Conservation (phyloP, 2,329 filamentous ascomycete genomes). For the Colletotrichum shisoi region DNA sequence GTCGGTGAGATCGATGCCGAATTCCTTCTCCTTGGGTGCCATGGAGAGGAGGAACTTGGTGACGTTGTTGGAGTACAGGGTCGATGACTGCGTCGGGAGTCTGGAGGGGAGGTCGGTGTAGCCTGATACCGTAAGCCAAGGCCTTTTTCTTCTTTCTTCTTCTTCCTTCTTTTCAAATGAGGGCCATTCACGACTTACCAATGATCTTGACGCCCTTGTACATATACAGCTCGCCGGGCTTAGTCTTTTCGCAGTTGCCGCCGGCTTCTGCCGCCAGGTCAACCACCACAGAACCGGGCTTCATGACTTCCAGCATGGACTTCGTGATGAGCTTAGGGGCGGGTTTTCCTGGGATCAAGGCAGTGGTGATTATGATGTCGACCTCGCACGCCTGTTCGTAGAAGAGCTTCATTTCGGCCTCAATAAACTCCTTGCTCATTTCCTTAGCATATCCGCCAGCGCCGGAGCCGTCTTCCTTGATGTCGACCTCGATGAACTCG, state of each 20-base stretch:
- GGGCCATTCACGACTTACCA: constrained; percentile 58
- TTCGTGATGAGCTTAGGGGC: constrained; percentile 86
- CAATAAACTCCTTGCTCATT: constrained; percentile 93
- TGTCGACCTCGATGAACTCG: constrained; percentile 86
- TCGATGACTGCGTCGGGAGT: constrained; percentile 87
- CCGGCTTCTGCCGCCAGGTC: constrained; percentile 88
- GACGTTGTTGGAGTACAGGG: constrained; percentile 92
- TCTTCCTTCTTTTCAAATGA: too few species aligned
- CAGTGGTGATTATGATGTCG: constrained; percentile 91
- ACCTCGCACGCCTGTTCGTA: constrained; percentile 86
- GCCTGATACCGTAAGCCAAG: constrained; percentile 54
- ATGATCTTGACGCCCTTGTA: constrained; percentile 86
- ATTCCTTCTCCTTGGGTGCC: constrained; percentile 77
- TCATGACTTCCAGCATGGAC: constrained; percentile 83
- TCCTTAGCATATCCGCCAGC: constrained; percentile 90
- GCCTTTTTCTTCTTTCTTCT: not conserved
- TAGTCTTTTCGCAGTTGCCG: constrained; percentile 85
- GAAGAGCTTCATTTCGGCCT: constrained; percentile 92
- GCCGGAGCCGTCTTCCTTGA: constrained; percentile 84
- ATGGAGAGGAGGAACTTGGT: constrained; percentile 88
- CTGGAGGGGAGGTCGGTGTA: constrained; percentile 90
- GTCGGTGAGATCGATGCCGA: constrained; percentile 80
- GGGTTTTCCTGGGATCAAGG: constrained; percentile 84
- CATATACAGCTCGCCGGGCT: constrained; percentile 72
- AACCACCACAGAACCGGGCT: constrained; percentile 85